These are phyloP conservation scores for Beauveria scarabaeidicola DNA, from an alignment of 2,329 filamentous ascomycete genomes.

Conservation along the genomic window DNA sequence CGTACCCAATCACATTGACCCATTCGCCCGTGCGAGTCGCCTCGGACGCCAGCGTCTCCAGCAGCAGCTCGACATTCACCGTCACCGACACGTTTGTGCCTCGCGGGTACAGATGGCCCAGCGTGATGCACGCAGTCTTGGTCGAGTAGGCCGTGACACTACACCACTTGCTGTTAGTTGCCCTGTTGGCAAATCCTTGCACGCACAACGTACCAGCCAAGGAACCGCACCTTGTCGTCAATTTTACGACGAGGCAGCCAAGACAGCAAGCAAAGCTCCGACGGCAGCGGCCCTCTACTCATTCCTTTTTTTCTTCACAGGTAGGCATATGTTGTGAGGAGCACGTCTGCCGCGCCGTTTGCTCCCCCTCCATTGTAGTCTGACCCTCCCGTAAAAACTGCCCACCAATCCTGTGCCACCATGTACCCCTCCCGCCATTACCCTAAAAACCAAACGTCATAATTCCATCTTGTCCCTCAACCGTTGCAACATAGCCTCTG, in stretches of 20 bases:
- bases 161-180: background rate
- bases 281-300: conserved; percentile 55
- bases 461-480: background rate
- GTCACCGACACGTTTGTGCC: conserved; percentile 38
- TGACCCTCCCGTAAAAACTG: no score
- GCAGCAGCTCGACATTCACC: conserved; percentile 64
- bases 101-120: conserved; percentile 59
- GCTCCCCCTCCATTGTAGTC: no score
- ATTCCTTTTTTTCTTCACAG: conserved; percentile 22
- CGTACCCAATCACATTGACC: conserved; percentile 83
- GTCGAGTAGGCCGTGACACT: conserved; percentile 46
- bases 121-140: conserved; percentile 49
- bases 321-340: no score
- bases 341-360: no score
- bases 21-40: conserved; percentile 69
- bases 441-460: conserved; percentile 6
- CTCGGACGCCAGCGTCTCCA: conserved; percentile 54
- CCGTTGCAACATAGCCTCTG: background rate
- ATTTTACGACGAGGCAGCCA: conserved; percentile 42
- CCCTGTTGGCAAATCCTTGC: background rate
- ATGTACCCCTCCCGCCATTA: background rate
- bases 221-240: conserved; percentile 77
- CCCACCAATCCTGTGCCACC: background rate
- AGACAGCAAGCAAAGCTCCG: conserved; percentile 56
- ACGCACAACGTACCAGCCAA: conserved; percentile 66